Percentiles rank a stretch among this genome's conserved stretches.
Conservation (phyloP, 2,329 filamentous ascomycete genomes). For the Ophiostoma pallidulum region DNA sequence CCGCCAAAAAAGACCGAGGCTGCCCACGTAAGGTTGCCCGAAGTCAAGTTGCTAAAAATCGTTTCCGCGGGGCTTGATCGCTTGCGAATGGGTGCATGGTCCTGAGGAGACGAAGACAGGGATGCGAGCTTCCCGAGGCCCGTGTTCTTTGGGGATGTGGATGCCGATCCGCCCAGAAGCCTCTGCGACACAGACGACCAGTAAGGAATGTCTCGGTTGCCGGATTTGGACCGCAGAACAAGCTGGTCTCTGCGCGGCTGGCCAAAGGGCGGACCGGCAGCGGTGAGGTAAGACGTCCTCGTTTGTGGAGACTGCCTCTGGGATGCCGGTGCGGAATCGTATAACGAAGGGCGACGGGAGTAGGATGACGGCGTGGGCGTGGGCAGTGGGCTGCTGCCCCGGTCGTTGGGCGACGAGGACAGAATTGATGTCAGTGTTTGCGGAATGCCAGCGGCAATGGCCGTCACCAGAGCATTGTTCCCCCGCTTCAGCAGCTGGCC, state of each 20-base stretch:
- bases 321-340: neutral
- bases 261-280: neutral
- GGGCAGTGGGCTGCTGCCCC: neutral
- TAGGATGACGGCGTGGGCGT: constrained; percentile 1
- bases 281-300: neutral
- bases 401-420: constrained; percentile 33
- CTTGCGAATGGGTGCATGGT: constrained; percentile 29
- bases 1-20: constrained; percentile 32
- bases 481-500: constrained; percentile 42
- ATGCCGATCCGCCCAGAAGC: constrained; percentile 6
- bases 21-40: constrained; percentile 44
- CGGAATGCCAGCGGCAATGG: constrained; percentile 46
- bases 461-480: constrained; percentile 47
- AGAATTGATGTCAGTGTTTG: constrained; percentile 32
- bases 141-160: constrained; percentile 11
- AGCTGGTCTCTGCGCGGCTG: constrained; percentile 7
- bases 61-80: constrained; percentile 53
- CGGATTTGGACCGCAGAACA: constrained; percentile 4
- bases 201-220: constrained; percentile 3
- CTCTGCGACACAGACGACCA: constrained; percentile 29
- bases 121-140: constrained; percentile 7
- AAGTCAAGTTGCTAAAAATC: constrained; percentile 45
- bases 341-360: constrained; percentile 7
- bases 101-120: constrained; percentile 32
- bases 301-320: constrained; percentile 9